A percentile compares a stretch with the other conserved stretches of the same genome.
phyloP scores from a whole-genome alignment of 768 basidiomycete genomes.

The Suillus subalutaceus region DNA sequence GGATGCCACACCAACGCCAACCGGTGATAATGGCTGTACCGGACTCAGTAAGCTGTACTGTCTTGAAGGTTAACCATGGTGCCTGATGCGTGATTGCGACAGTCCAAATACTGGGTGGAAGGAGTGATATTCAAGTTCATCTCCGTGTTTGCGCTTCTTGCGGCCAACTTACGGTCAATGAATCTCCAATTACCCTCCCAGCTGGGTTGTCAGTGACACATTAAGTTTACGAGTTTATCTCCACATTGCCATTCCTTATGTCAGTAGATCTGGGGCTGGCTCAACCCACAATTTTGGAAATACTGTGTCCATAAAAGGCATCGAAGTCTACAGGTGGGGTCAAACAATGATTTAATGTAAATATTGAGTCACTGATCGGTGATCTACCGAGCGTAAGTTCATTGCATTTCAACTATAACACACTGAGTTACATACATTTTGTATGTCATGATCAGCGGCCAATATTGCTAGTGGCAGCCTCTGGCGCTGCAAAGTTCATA shows the following conservation, averaged over 20 bases:
- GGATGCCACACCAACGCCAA: neutral
- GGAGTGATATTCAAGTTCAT: neutral
- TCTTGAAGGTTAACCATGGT: neutral
- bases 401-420: neutral
- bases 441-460: too few relatives aligned
- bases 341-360: too few relatives aligned
- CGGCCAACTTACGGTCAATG: too few relatives aligned
- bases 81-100: neutral
- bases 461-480: too few relatives aligned
- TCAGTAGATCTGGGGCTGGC: too few relatives aligned
- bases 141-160: neutral
- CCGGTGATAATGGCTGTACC: neutral
- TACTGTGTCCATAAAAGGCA: neutral
- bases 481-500: neutral
- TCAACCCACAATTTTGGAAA: neutral
- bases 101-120: neutral
- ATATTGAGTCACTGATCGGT: too few relatives aligned
- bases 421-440: too few relatives aligned
- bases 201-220: too few relatives aligned
- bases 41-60: neutral
- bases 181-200: too few relatives aligned
- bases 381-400: neutral
- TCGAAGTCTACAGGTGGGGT: neutral
- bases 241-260: too few relatives aligned
- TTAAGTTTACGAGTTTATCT: too few relatives aligned